Evolutionary conservation across 768 basidiomycete species (phyloP).

Genomic region (Boletus vinaceobasis): DNA sequence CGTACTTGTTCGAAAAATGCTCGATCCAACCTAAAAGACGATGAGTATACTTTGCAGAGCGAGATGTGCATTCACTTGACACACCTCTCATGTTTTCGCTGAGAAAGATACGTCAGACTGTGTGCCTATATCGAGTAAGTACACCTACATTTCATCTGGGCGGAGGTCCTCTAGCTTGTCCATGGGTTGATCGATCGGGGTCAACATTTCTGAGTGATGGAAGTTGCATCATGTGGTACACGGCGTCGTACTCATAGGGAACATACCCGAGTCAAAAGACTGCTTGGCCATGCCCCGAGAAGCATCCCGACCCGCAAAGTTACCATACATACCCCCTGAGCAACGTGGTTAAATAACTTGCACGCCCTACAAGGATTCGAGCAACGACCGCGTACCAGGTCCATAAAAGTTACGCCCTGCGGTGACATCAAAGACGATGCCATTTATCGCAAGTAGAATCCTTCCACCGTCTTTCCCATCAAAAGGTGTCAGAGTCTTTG

Average conservation of each 20-base stretch:
- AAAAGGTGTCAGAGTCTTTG: constrained; percentile 68
- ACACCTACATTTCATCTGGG: constrained; percentile 75
- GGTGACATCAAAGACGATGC: constrained; percentile 91
- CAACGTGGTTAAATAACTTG: constrained; percentile 1
- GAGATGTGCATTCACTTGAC: not conserved
- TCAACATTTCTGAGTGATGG: constrained; percentile 72
- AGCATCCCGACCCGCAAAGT: constrained; percentile 96
- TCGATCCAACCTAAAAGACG: constrained; percentile 75
- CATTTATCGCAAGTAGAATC: constrained; percentile 83
- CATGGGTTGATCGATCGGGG: constrained; percentile 78
- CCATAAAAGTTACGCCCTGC: constrained; percentile 91
- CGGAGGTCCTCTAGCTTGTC: constrained; percentile 81
- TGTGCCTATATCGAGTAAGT: not conserved
- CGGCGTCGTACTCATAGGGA: not conserved
- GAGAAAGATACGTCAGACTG: not conserved
- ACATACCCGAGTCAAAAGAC: constrained; percentile 85
- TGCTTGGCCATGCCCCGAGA: constrained; percentile 98
- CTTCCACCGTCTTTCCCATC: constrained; percentile 60
- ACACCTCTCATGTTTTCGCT: constrained; percentile 92
- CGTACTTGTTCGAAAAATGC: constrained; percentile 91
- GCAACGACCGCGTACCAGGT: constrained; percentile 58
- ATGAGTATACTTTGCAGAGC: not conserved
- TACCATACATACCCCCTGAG: constrained; percentile 92
- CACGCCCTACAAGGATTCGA: not conserved
- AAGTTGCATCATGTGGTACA: not conserved